Percentiles rank a stretch among this genome's conserved stretches.
phyloP scores from a whole-genome alignment of 352 stramenopile genomes.

The Albugo candida region DNA sequence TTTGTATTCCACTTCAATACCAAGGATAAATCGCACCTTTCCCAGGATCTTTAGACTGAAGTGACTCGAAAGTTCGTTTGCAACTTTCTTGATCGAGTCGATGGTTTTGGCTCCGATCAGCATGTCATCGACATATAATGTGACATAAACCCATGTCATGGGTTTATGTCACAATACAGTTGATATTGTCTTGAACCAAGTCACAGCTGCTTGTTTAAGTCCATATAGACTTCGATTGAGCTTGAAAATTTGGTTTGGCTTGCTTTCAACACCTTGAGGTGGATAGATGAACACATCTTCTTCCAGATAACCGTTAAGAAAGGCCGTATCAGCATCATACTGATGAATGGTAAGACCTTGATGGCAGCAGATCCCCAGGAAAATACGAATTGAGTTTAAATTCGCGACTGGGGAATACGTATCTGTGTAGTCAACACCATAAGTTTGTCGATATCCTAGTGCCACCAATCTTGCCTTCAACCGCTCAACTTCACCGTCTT shows the following conservation, averaged over 20 bases:
- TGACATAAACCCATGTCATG: constrained; percentile 5
- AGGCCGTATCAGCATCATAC: background rate
- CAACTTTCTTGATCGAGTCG: constrained; percentile 2
- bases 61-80: background rate
- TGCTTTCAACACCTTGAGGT: background rate
- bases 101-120: constrained; percentile 7
- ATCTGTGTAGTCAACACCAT: constrained; percentile 1
- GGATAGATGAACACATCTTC: background rate
- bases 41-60: constrained; percentile 13
- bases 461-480: too few species aligned
- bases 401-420: background rate
- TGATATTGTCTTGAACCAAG: constrained; percentile 13
- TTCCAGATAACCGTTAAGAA: background rate
- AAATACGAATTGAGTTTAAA: background rate
- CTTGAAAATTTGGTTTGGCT: constrained; percentile 3
- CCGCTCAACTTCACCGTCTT: too few species aligned
- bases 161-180: constrained; percentile 2
- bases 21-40: constrained; percentile 8
- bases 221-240: constrained; percentile 10
- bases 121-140: constrained; percentile 9
- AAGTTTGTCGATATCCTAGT: too few species aligned
- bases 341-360: background rate
- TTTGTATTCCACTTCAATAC: constrained; percentile 11
- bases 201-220: constrained; percentile 7
- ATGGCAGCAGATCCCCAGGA: background rate